Evolutionary conservation across 345 rosid species (phyloP).

Genomic region (Hibiscus tridactylites): DNA sequence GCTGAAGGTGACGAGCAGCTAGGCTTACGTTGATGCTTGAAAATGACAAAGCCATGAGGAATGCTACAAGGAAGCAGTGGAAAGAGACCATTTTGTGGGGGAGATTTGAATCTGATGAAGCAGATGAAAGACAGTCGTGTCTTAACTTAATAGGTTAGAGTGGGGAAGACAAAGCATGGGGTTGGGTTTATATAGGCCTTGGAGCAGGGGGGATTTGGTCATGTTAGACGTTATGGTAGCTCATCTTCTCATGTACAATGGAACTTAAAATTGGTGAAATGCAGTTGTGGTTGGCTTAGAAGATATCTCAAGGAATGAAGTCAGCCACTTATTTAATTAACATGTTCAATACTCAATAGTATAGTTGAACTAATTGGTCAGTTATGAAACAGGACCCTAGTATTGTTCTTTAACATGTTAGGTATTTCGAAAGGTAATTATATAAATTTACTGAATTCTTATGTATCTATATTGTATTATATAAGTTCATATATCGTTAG

Average conservation of each 20-base stretch:
- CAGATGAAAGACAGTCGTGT: background rate
- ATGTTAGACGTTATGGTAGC: background rate
- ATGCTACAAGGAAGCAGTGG: background rate
- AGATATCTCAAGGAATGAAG: too few species aligned
- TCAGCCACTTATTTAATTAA: too few species aligned
- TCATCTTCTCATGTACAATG: background rate
- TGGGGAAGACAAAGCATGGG: slow-evolving; percentile 11
- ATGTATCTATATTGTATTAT: too few species aligned
- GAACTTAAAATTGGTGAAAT: background rate
- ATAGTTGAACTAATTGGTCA: too few species aligned
- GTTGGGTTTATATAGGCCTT: background rate
- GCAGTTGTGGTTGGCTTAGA: background rate
- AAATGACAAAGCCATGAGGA: slow-evolving; percentile 9
- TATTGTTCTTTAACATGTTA: too few species aligned
- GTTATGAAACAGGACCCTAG: too few species aligned
- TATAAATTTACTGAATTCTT: too few species aligned
- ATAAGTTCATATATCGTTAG: too few species aligned
- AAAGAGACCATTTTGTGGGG: slow-evolving; percentile 10
- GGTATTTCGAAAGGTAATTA: too few species aligned
- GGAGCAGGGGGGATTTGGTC: background rate
- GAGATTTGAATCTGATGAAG: background rate
- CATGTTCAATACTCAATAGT: too few species aligned
- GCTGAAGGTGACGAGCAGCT: slow-evolving; percentile 17
- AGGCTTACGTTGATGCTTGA: slow-evolving; percentile 5
- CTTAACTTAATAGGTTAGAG: slow-evolving; percentile 9